phyloP scores from a whole-genome alignment of 2,329 filamentous ascomycete genomes.

The Beauveria asiatica region DNA sequence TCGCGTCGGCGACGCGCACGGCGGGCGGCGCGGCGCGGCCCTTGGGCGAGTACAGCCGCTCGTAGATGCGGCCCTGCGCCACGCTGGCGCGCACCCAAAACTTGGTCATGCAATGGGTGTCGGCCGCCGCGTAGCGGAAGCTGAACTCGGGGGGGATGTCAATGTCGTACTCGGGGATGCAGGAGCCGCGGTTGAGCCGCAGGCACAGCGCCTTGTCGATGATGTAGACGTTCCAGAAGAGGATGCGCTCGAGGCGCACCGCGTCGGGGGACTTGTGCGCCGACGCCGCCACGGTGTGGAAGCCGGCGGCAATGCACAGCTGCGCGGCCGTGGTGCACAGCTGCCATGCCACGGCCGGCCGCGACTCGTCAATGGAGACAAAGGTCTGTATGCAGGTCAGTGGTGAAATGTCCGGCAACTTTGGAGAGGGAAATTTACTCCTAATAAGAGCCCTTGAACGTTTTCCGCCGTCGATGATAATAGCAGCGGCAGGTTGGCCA shows the following conservation, averaged over 20 bases:
- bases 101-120: constrained; percentile 30
- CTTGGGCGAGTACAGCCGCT: constrained; percentile 41
- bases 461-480: constrained; percentile 45
- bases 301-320: constrained; percentile 54
- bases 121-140: constrained; percentile 30
- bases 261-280: constrained; percentile 24
- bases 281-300: constrained; percentile 38
- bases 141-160: constrained; percentile 36
- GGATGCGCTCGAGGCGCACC: constrained; percentile 29
- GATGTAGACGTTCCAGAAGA: constrained; percentile 46
- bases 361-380: constrained; percentile 53
- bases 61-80: constrained; percentile 52
- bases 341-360: constrained; percentile 55
- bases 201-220: constrained; percentile 51
- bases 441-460: constrained; percentile 49
- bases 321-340: constrained; percentile 49
- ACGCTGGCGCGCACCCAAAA: constrained; percentile 48
- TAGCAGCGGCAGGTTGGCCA: constrained; percentile 46
- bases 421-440: constrained; percentile 31
- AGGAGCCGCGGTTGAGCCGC: constrained; percentile 48
- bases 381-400: constrained; percentile 33
- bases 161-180: constrained; percentile 53
- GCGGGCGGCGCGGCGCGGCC: constrained; percentile 32
- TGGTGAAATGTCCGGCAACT: neutral
- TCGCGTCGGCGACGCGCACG: constrained; percentile 32